These are phyloP conservation scores for Ceratobasidium sp. DNA, from an alignment of 1,284 basidiomycete species.

Conservation along the genomic window DNA sequence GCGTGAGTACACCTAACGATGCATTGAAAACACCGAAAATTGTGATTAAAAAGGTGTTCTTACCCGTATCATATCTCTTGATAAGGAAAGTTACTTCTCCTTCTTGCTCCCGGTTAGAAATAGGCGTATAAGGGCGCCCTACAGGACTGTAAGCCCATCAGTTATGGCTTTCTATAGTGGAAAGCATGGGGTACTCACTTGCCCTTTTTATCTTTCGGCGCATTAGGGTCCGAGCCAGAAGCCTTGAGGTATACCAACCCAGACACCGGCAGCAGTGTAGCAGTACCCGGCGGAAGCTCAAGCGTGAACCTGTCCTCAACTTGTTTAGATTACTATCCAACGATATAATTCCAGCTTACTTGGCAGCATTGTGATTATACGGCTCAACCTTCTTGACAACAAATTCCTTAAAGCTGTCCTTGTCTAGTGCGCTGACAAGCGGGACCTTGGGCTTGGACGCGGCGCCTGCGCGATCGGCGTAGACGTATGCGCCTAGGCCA, in stretches of 20 bases:
- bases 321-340: not conserved
- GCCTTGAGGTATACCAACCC: conserved; percentile 74
- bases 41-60: conserved; percentile 64
- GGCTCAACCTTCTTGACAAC: conserved; percentile 85
- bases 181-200: conserved; percentile 60
- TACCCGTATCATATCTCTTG: conserved; percentile 86
- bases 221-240: conserved; percentile 67
- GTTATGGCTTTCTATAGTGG: conserved; percentile 59
- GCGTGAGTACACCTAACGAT: conserved; percentile 52
- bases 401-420: conserved; percentile 81
- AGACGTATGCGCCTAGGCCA: conserved; percentile 49
- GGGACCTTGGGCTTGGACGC: conserved; percentile 51
- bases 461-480: conserved; percentile 37
- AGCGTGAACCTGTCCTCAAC: conserved; percentile 72
- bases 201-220: conserved; percentile 61
- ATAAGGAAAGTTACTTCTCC: conserved; percentile 87
- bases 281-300: conserved; percentile 79
- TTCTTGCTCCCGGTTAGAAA: conserved; percentile 76
- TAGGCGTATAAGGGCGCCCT: conserved; percentile 89
- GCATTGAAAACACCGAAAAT: not conserved
- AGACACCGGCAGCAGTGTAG: conserved; percentile 80
- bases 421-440: conserved; percentile 75
- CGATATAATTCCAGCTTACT: conserved; percentile 59
- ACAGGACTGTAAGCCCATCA: conserved; percentile 80
- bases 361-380: conserved; percentile 93